Base-by-base conservation (phyloP, 495 filamentous ascomycete genomes). In the Pseudomonodictys pantanalensis region DNA sequence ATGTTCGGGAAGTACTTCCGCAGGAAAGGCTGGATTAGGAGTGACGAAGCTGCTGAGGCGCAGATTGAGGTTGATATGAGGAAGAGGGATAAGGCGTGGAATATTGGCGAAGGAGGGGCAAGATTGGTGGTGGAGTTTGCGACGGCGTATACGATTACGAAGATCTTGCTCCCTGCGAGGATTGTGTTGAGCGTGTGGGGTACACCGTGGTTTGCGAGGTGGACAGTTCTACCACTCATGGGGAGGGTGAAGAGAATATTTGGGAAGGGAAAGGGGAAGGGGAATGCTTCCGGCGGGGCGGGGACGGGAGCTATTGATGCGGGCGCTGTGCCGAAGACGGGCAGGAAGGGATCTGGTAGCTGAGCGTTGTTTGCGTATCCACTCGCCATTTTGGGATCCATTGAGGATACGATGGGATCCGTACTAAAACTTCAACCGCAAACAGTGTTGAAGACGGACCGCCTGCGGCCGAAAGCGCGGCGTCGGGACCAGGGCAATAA, bases 181-280 rank as follows among this genome's bases (percentile, higher is more conserved):
- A 79, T 98, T 57, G 78, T 82, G 5, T 67, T 81, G 12, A 95
- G 92, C 72, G 77, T 95, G 24, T 93, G 87, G 89, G 86, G 82
- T 12, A 96, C 93, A 50, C 93, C 93, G 39, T 97, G 91, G 92
- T 93, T 97, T 79, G 92, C 93, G 18, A 81, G 85, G 46, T 72
- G 79, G 23, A 73, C 86, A 18, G 72, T 91, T 11, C 74, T 77
- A 6, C 80, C 81, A 7, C 38, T 78, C 6, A 73, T 69, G 22
- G 73, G 65, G 26, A 51, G 70, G 22, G 59, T 76, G 2, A 70
- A 64, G 58, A 69, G 69, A 49, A 32, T 80, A 18, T 74, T 84
- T 55, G 50, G 75, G 41, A 70, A 48, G 15, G 56, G 54, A 10
- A 64, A 52, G 57, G 58, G 28, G 74, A 60, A 49, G 67, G 60